Base-by-base conservation (phyloP, 306 rosid genomes). In the Cicer cuneatum region DNA sequence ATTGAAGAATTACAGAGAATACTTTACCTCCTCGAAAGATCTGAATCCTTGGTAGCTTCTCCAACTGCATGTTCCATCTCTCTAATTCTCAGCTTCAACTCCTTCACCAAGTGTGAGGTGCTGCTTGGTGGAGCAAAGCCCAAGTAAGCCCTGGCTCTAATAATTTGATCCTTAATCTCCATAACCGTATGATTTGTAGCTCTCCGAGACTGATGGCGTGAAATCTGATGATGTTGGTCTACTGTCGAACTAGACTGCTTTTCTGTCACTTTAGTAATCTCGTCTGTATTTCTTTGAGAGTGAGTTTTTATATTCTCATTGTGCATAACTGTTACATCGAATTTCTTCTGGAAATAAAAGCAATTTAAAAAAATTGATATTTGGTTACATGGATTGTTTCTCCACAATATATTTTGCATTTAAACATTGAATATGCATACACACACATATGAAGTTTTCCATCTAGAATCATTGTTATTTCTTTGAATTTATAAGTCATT, bases 111-210 rank as follows among this genome's bases (percentile, higher is more conserved):
- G 79, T 80, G 96, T 7, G 96, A 84, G 76, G 81, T 87, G 78
- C 93, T 89, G 74, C 72, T 71, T 67, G 93, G 96, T 16, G 96
- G 90, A 67, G 84, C 68, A 75, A 92, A 84, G 47, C 65, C 64
- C 86, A 92, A 71, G 85, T 95, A 95, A 77, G 86, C 92, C 85
- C 68, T 89, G 80, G 93, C 99, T 85, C 91, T 87, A 72, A 95
- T 73, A 71, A 95, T 76, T 83, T 92, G 96, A 89, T 95, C 98
- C 79, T 72, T 89, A 81, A 95, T 90, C 84, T 92, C 90, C 65
- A 52, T 82, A 57, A 92, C 85, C 80, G 78, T 95, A 68, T 78
- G 82, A 62, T 84, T 85, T 21, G 75, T 71, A 69, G 71, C 79
- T 88, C 68, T 82, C 37, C 5, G 72, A 10, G 77, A 64, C 18